Evolutionary conservation across 2,329 filamentous ascomycete genomes (phyloP), one percentile per base, ranked within the genome.

Genomic region (Bipolaris victoriae): DNA sequence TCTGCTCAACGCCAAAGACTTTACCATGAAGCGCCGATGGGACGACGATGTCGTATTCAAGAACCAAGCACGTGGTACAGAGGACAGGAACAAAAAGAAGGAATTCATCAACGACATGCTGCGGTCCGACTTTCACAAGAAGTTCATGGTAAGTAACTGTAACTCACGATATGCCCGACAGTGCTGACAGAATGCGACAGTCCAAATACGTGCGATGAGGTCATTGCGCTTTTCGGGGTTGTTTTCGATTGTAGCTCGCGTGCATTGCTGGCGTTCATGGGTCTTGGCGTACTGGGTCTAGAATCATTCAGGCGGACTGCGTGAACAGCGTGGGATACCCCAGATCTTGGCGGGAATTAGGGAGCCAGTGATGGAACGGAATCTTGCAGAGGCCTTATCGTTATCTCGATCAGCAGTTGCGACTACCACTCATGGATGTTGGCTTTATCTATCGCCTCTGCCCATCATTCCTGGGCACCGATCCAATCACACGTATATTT

Each of bases 31-130:
- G 83, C 83, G 91, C 66, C 82, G 93, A 67, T 99, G 95, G 95
- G 95, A 99, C 68, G 95, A 99, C 70, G 95, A 99, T 75, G 95
- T 99, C 11, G 93, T 99, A 2, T 99, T 99, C 81, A 98, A 97
- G 82, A 99, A 99, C 77, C 95, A 99, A 80, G 95, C 94, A 33
- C 86, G 95, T 57, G 95, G 94, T 7, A 97, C 93, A 0, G 94
- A 98, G 73, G 92, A 97, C 62, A 93, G 89, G 81, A 88, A 89
- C 62, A 92, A 90, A 81, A 92, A 90, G 81, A 96, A 94, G 81
- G 93, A 97, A 78, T 99, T 99, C 79, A 93, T 99, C 77, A 99
- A 99, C 74, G 92, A 98, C 78, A 83, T 97, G 71, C 80, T 98
- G 62, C 88, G 94, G 61, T 97, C 92, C 29, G 95, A 99, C 78